phyloP scores from a whole-genome alignment of 441 rosid genomes.

The Omphalea diandra region DNA sequence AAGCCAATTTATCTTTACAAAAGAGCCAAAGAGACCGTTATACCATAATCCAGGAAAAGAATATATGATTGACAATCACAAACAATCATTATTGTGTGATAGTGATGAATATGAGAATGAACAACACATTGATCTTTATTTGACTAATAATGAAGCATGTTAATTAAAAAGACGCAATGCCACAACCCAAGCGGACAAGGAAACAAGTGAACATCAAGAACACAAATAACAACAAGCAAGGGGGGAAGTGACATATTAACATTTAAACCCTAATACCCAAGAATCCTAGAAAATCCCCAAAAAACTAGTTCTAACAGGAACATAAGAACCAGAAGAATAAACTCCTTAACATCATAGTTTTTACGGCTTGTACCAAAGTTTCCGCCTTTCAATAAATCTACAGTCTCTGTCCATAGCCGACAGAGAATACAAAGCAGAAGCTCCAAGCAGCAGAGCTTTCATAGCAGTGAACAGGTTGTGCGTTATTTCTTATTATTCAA shows the following conservation, averaged over 20 bases:
- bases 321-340: neutral
- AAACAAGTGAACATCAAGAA: neutral
- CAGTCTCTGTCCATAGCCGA: neutral
- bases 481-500: neutral
- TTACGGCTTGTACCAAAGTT: neutral
- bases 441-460: neutral
- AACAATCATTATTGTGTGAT: neutral
- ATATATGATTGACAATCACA: slow-evolving; percentile 1
- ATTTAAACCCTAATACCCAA: neutral
- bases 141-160: neutral
- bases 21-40: neutral
- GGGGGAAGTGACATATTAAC: neutral
- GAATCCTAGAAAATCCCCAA: neutral
- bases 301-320: neutral
- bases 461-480: neutral
- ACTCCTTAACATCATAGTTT: neutral
- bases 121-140: neutral
- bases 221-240: neutral
- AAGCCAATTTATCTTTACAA: neutral
- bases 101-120: neutral
- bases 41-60: neutral
- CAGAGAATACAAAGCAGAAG: neutral
- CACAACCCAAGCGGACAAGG: neutral
- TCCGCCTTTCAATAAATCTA: neutral
- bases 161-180: neutral